phyloP scores from a whole-genome alignment of 768 basidiomycete genomes.

The Leccinellum luteum region DNA sequence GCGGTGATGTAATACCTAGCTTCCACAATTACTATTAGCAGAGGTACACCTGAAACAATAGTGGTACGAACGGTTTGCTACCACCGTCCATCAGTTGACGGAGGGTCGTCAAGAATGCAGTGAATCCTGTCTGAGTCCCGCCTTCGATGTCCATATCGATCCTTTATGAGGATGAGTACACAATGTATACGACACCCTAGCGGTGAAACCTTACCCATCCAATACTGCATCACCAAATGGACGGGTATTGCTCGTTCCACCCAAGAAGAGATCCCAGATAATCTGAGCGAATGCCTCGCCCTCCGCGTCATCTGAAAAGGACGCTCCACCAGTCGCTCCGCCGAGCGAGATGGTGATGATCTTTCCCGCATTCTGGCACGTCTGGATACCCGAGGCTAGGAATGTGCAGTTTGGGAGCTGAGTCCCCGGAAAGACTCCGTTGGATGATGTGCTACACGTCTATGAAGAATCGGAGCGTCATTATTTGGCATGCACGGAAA shows the following conservation, averaged over 20 bases:
- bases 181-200: background rate
- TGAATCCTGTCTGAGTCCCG: constrained; percentile 33
- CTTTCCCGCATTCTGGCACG: constrained; percentile 66
- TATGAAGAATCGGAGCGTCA: constrained; percentile 19
- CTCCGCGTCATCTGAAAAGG: constrained; percentile 57
- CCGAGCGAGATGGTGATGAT: constrained; percentile 61
- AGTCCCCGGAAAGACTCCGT: constrained; percentile 60
- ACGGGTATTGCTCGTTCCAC: constrained; percentile 58
- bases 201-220: constrained; percentile 51
- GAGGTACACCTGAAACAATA: background rate
- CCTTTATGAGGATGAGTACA: constrained; percentile 10
- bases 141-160: constrained; percentile 52
- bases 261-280: constrained; percentile 70
- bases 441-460: constrained; percentile 59
- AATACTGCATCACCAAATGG: constrained; percentile 73
- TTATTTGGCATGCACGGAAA: background rate
- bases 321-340: constrained; percentile 60
- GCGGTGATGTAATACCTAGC: constrained; percentile 44
- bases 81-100: constrained; percentile 30
- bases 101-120: constrained; percentile 31
- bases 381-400: constrained; percentile 57
- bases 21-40: constrained; percentile 1
- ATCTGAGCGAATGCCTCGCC: constrained; percentile 60
- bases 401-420: constrained; percentile 59
- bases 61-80: constrained; percentile 21